Evolutionary conservation across 208 protist species (phyloP).

Genomic region (Trypanosoma cruzi): DNA sequence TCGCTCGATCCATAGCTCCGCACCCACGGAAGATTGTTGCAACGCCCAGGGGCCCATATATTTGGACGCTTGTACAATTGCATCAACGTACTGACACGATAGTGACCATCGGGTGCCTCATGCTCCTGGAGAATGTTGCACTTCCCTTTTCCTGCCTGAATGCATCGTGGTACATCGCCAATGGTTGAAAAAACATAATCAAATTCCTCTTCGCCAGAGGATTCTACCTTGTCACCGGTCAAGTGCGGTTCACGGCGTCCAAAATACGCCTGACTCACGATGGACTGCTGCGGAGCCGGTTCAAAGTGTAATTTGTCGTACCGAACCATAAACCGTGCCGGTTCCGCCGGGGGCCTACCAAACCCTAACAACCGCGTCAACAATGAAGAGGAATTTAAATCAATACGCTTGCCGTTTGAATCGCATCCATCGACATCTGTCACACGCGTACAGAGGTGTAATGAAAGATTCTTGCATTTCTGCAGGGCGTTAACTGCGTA

Average conservation of each 20-base stretch:
- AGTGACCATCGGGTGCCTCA: slow-evolving; percentile 74
- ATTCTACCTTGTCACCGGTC: slow-evolving; percentile 34
- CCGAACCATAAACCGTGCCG: slow-evolving; percentile 39
- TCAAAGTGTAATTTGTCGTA: slow-evolving; percentile 61
- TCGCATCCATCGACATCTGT: slow-evolving; percentile 48
- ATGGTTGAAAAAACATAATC: slow-evolving; percentile 85
- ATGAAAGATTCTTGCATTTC: slow-evolving; percentile 44
- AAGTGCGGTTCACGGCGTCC: slow-evolving; percentile 44
- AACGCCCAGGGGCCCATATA: slow-evolving; percentile 73
- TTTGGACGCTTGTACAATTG: slow-evolving; percentile 81
- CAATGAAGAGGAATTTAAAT: not conserved
- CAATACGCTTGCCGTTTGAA: slow-evolving; percentile 27
- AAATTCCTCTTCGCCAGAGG: slow-evolving; percentile 42
- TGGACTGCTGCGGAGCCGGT: slow-evolving; percentile 54
- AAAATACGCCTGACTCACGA: slow-evolving; percentile 78
- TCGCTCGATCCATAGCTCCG: slow-evolving; percentile 76
- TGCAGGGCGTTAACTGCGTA: slow-evolving; percentile 64
- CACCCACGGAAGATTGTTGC: slow-evolving; percentile 71
- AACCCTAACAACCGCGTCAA: slow-evolving; percentile 23
- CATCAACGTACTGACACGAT: slow-evolving; percentile 84
- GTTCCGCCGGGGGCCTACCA: slow-evolving; percentile 22
- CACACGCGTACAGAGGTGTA: slow-evolving; percentile 57
- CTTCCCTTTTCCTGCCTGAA: slow-evolving; percentile 34
- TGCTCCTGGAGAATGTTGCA: slow-evolving; percentile 72
- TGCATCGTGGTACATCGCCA: slow-evolving; percentile 71